A percentile compares a stretch with the other conserved stretches of the same genome.
Conservation (phyloP, 75 land plant species). For the Cryptomeria japonica region DNA sequence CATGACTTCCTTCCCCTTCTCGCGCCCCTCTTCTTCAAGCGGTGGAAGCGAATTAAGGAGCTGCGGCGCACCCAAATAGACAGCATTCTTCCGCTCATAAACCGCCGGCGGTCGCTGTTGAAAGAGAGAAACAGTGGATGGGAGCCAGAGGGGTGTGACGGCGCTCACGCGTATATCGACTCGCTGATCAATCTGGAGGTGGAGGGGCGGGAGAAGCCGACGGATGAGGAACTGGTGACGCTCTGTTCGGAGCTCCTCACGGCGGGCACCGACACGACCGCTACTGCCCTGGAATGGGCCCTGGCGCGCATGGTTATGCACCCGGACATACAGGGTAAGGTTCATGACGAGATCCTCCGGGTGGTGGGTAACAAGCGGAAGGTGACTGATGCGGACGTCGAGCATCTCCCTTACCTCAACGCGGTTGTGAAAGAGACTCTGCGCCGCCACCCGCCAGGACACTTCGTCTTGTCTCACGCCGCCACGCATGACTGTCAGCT, state of each 20-base stretch:
- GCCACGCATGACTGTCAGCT: constrained; percentile 49
- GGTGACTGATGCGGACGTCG: constrained; percentile 54
- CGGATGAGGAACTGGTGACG: constrained; percentile 36
- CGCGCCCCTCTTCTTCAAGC: constrained; percentile 35
- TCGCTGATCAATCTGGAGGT: constrained; percentile 50
- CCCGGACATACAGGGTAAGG: constrained; percentile 53
- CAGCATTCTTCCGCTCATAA: constrained; percentile 38
- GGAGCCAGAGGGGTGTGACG: background rate
- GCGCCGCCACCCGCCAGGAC: constrained; percentile 62
- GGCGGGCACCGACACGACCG: constrained; percentile 85
- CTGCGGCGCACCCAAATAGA: constrained; percentile 37
- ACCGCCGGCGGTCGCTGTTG: constrained; percentile 21
- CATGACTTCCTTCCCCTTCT: constrained; percentile 48
- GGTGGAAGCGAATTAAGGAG: constrained; percentile 31
- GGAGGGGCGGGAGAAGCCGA: constrained; percentile 27
- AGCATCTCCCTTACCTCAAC: constrained; percentile 50
- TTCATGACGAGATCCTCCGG: constrained; percentile 56
- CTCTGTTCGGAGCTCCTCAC: constrained; percentile 66
- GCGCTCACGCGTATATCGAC: constrained; percentile 43
- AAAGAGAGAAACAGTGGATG: background rate
- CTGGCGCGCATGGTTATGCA: constrained; percentile 63
- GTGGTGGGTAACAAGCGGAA: constrained; percentile 37
- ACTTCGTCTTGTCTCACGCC: constrained; percentile 57
- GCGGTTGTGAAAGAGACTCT: constrained; percentile 66
- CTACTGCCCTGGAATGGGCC: constrained; percentile 86